phyloP scores from a whole-genome alignment of 257 asterid species.

The Hygrophila difformis region DNA sequence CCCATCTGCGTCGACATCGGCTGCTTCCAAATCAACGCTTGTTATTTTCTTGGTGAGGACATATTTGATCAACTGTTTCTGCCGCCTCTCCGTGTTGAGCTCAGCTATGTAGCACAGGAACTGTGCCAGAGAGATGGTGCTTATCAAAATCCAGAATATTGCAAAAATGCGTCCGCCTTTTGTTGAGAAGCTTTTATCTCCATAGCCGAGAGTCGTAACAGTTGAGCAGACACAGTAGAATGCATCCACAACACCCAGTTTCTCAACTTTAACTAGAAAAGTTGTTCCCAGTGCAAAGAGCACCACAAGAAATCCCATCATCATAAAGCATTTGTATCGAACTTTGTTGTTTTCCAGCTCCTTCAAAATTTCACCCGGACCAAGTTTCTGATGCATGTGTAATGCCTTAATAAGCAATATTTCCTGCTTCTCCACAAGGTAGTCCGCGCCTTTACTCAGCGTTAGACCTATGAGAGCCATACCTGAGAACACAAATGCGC shows the following conservation, averaged over 20 bases:
- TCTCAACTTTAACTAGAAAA: slow-evolving; percentile 51
- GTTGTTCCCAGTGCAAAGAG: slow-evolving; percentile 47
- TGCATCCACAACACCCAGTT: slow-evolving; percentile 53
- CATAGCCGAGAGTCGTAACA: slow-evolving; percentile 84
- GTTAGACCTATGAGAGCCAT: slow-evolving; percentile 61
- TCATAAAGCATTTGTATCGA: slow-evolving; percentile 42
- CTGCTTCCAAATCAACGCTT: slow-evolving; percentile 73
- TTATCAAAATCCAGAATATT: slow-evolving; percentile 66
- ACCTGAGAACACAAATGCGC: slow-evolving; percentile 82
- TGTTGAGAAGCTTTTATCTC: slow-evolving; percentile 87
- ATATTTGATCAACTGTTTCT: slow-evolving; percentile 40
- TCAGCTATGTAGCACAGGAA: slow-evolving; percentile 66
- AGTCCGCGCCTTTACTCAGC: slow-evolving; percentile 80
- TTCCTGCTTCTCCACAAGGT: slow-evolving; percentile 77
- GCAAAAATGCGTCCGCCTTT: slow-evolving; percentile 78
- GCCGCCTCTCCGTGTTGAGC: slow-evolving; percentile 62
- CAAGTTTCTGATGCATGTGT: slow-evolving; percentile 32
- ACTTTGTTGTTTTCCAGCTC: slow-evolving; percentile 56
- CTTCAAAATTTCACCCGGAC: slow-evolving; percentile 34
- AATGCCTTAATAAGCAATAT: slow-evolving; percentile 49
- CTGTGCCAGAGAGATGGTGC: slow-evolving; percentile 75
- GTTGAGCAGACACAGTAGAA: slow-evolving; percentile 81
- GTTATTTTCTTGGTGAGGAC: slow-evolving; percentile 61
- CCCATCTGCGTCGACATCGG: slow-evolving; percentile 80
- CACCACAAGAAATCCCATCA: slow-evolving; percentile 29